Conservation (phyloP, 1,284 basidiomycete species). For the Trichosporon sp. region DNA sequence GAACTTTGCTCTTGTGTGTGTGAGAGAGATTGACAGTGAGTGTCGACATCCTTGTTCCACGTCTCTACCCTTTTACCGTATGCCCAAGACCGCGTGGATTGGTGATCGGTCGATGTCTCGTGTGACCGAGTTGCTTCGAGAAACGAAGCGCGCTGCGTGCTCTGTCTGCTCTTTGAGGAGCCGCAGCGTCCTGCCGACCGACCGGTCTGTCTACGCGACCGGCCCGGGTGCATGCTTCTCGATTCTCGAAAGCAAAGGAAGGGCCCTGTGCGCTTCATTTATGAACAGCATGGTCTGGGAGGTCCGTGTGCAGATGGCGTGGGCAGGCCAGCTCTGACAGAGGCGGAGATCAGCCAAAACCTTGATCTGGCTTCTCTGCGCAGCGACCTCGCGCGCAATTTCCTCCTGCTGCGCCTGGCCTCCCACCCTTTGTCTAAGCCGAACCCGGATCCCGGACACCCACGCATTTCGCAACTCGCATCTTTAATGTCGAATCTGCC, state of each 20-base stretch:
- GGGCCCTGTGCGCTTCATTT: not conserved
- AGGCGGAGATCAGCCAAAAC: not conserved
- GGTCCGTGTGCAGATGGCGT: not conserved
- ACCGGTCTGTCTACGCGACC: not conserved
- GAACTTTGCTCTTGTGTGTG: not conserved
- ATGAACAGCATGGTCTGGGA: not conserved
- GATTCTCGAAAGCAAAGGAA: not conserved
- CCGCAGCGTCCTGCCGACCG: not conserved
- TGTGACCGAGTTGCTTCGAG: not conserved
- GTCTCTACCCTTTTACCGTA: not conserved
- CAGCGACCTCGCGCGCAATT: not conserved
- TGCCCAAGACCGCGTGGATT: not conserved
- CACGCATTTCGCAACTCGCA: not conserved
- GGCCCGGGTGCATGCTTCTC: not conserved
- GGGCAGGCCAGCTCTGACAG: not conserved
- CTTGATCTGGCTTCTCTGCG: not conserved
- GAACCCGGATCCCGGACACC: not conserved
- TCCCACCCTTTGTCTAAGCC: not conserved
- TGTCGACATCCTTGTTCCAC: not conserved
- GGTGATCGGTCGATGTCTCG: not conserved
- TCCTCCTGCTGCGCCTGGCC: not conserved
- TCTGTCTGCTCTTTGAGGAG: too few relatives aligned
- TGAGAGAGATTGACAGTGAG: not conserved
- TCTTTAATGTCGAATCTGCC: not conserved
- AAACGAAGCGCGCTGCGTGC: not conserved